These are phyloP conservation scores for Pichia gijzeniarum DNA, from an alignment of 805 yeast species.

Conservation along the genomic window DNA sequence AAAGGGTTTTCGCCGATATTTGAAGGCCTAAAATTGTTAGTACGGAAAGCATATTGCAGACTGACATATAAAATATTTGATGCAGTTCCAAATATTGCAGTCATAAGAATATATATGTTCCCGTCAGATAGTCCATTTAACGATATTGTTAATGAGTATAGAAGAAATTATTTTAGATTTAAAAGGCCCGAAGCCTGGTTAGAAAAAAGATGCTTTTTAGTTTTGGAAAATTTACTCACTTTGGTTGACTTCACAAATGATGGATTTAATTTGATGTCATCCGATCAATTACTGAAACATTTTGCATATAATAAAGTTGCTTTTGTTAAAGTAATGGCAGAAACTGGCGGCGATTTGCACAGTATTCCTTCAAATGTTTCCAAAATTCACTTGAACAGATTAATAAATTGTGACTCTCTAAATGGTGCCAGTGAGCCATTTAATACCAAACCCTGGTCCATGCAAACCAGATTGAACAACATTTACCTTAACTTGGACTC, in stretches of 20 bases:
- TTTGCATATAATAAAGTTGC: not conserved
- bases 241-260: slow-evolving; percentile 37
- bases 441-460: not conserved
- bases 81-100: slow-evolving; percentile 19
- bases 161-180: slow-evolving; percentile 28
- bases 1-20: slow-evolving; percentile 16
- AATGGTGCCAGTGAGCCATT: slow-evolving; percentile 1
- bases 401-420: slow-evolving; percentile 22
- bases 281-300: slow-evolving; percentile 9
- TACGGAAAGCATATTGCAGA: slow-evolving; percentile 34
- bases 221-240: slow-evolving; percentile 33
- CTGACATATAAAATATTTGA: slow-evolving; percentile 37
- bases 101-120: slow-evolving; percentile 41
- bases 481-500: slow-evolving; percentile 34
- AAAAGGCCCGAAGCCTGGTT: slow-evolving; percentile 32
- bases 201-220: slow-evolving; percentile 24
- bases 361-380: not conserved
- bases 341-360: not conserved
- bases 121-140: slow-evolving; percentile 39
- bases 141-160: slow-evolving; percentile 30
- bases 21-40: slow-evolving; percentile 38
- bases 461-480: slow-evolving; percentile 17
- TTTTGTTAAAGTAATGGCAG: slow-evolving; percentile 5
- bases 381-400: slow-evolving; percentile 32
- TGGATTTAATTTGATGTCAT: slow-evolving; percentile 32